Conservation (phyloP, 2,329 filamentous ascomycete genomes). For the Teratosphaeriaceae sp. region DNA sequence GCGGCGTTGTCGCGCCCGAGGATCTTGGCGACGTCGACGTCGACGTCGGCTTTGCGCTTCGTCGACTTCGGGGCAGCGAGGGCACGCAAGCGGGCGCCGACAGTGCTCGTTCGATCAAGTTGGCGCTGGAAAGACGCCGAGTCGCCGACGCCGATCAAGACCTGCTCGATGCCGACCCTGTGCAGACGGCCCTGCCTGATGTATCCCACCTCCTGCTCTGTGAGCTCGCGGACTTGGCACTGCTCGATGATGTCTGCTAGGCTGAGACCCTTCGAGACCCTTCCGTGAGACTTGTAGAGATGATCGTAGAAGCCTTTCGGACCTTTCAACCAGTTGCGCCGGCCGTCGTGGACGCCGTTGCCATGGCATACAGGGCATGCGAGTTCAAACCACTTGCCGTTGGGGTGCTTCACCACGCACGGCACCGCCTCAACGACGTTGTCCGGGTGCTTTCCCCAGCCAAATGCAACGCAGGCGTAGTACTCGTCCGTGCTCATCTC, state of each 20-base stretch:
- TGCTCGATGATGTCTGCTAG: neutral
- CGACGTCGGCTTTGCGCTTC: too few relatives aligned
- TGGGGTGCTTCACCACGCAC: neutral
- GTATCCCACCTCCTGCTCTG: too few relatives aligned
- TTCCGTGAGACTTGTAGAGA: neutral
- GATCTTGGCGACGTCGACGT: too few relatives aligned
- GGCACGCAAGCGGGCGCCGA: too few relatives aligned
- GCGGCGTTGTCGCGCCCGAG: too few relatives aligned
- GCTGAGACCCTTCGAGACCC: neutral
- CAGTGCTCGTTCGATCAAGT: too few relatives aligned
- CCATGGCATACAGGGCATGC: neutral
- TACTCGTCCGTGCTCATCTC: neutral
- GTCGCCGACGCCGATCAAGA: too few relatives aligned
- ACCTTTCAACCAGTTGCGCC: neutral
- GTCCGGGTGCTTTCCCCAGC: neutral
- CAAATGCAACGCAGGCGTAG: neutral
- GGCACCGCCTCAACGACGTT: neutral
- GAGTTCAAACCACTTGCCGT: neutral
- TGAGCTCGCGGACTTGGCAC: conserved; percentile 1
- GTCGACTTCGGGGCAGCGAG: too few relatives aligned
- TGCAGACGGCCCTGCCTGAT: too few relatives aligned
- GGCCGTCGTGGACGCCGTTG: neutral
- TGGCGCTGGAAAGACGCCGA: too few relatives aligned
- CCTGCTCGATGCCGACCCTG: too few relatives aligned
- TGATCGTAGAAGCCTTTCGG: conserved; percentile 1